These are phyloP conservation scores for Lactarius akahatsu DNA, from an alignment of 768 basidiomycete species.

Conservation along the genomic window DNA sequence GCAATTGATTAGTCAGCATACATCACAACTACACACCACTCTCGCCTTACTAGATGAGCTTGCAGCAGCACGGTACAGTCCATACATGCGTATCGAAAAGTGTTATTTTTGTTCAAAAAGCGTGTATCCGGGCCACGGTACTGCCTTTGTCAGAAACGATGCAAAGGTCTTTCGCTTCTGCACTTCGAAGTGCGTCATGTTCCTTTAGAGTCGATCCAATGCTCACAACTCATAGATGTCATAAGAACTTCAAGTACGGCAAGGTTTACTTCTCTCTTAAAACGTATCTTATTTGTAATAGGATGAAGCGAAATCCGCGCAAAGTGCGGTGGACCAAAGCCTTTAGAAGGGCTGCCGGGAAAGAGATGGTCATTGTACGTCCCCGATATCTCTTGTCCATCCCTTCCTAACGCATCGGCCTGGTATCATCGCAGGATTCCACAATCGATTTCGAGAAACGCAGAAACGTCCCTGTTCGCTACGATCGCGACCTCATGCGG, in stretches of 20 bases:
- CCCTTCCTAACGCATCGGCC: conserved; percentile 8
- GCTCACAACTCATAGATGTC: conserved; percentile 59
- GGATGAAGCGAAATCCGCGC: conserved; percentile 99
- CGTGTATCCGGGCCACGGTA: conserved; percentile 97
- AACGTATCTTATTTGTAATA: conserved; percentile 34
- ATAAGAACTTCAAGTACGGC: conserved; percentile 97
- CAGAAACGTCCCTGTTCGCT: conserved; percentile 94
- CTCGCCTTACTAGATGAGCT: conserved; percentile 4
- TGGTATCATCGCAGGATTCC: conserved; percentile 64
- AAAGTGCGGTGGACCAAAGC: conserved; percentile 99
- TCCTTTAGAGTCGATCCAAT: conserved; percentile 6
- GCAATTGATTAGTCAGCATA: conserved; percentile 22
- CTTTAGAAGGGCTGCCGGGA: conserved; percentile 96
- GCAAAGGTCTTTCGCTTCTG: conserved; percentile 98
- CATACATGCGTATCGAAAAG: conserved; percentile 88
- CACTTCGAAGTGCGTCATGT: conserved; percentile 78
- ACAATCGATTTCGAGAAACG: conserved; percentile 99
- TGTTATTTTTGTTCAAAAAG: conserved; percentile 98
- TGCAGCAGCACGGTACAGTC: background rate
- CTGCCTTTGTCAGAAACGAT: conserved; percentile 96
- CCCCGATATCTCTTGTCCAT: conserved; percentile 4
- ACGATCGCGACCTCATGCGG: conserved; percentile 89
- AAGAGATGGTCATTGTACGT: conserved; percentile 98
- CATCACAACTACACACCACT: background rate
- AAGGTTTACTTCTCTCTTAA: background rate